Evolutionary conservation across 2,329 filamentous ascomycete species (phyloP), one percentile per base, ranked within the genome.

Genomic region (Claviceps purpurea): DNA sequence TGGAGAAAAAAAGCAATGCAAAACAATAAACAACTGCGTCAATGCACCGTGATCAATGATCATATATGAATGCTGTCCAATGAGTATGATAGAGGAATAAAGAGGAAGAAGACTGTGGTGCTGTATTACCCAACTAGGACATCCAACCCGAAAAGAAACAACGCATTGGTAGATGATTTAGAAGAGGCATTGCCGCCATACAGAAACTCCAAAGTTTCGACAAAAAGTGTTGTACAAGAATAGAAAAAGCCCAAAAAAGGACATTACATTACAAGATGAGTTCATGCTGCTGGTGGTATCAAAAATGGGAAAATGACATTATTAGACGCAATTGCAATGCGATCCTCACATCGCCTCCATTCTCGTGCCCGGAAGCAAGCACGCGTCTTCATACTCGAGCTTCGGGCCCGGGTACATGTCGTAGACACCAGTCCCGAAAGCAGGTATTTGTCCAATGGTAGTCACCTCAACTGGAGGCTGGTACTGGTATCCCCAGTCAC

Each of bases 401-500:
- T 82, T 82, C 43, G 71, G 69, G 3, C 60, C 64, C 14, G 60
- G 65, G 71, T 77, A 82, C 1, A 75, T 65, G 56, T 78, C 75
- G 56, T 75, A 76, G 16, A 76, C 68, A n/a, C 66, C 68, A 18
- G 72, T 67, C 5, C 71, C 70, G 54, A 74, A 80, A 6, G 72
- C 65, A 13, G 75, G 73, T 4, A 78, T 58, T 56, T 74, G 71
- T 18, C 76, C 71, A 50, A 80, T 77, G 47, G 73, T 75, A 45
- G 74, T 64, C 44, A 81, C 75, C 60, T 77, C 77, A n/a, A 78
- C 73, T 0, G 77, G 77, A 11, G 75, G 60, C 58, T 81, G 77
- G 58, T 80, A 82, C 37, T 73, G 70, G 56, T 78, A 79, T 76
- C 78, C 82, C 22, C 73, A 70, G 46, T 76, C 72, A 34, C 73